Evolutionary conservation across 2,329 filamentous ascomycete genomes (phyloP), one percentile per base, ranked within the genome.

Genomic region (Phyllosticta ampelicida): DNA sequence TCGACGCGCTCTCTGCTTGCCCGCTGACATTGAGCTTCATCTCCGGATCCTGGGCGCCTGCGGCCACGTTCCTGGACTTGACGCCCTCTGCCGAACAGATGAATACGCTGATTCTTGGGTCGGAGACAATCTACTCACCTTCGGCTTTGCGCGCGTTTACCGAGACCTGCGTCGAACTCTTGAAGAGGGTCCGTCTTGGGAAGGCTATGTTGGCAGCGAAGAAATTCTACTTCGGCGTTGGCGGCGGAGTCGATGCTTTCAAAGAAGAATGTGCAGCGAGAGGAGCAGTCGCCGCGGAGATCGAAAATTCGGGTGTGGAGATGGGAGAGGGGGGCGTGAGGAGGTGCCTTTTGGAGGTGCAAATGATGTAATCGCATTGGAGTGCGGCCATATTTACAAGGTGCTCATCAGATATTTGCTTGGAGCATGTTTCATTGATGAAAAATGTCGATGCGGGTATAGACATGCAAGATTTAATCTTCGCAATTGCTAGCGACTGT

Each of bases 41-140:
- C 55, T 90, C 88, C 0, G 89, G 89, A 0, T 86, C 82, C 1
- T 94, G 89, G 89, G 84, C 82, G 0, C 73, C 78, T 0, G 53
- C 71, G 0, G 71, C 75, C 13, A 66, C 72, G 2, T 85, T 92
- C 60, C 77, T 87, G 4, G 69, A 78, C 1, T 72, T 89, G 1
- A 71, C 90, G 8, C 73, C 69, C 0, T 63, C 66, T 0, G 63
- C 70, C 9, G 59, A 70, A 11, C 71, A 70, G 9, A 67, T 74
- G 61, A 74, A 75, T 21, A 73, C 72, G 0, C 71, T 59, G 2
- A 2, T 87, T 2, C 73, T 94, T 1, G 89, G 85, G 0, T 86
- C 87, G 0, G 89, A 94, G 71, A 94, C 89, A 0, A 92, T 94
- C 51, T 94, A 94, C 72, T 89, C 85, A 2, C 87, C 87, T 0